Evolutionary conservation across 1,139 yeast genomes (phyloP), one percentile per base, ranked within the genome.

Genomic region (Kurtzmaniella quercitrusa): DNA sequence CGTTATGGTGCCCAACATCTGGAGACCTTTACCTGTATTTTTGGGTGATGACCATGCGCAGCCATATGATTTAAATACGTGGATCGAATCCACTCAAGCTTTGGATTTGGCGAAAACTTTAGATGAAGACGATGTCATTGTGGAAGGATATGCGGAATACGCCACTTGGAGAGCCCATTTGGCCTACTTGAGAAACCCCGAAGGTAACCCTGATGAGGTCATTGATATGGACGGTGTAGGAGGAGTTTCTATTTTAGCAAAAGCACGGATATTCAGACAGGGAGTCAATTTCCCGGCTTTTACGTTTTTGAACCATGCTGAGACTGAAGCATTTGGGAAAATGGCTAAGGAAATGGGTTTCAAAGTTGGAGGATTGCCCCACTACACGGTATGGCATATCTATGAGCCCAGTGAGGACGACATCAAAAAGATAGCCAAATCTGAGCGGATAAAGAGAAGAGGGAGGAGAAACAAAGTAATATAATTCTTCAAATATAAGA

Each of bases 331-430:
- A 0, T 88, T 88, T 65, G 96, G 95, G 41, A 88, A 87, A 58
- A 77, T 89, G 89, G 84, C 91, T 34, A 85, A 77, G 54, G 70
- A 74, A 44, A 85, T 88, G 85, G 94, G 94, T 3, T 85, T 79
- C 60, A 70, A 69, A 46, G 95, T 89, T 27, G 88, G 89, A 42
- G 96, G 96, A 0, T 73, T 88, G 53, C 95, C 96, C 31, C 94
- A 89, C 65, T 89, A 89, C 60, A 87, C 91, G 1, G 75, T 89
- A 38, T 88, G 96, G 96, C 91, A 84, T 62, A 83, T 84, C 45
- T 84, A 84, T 63, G 96, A 87, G 57, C 91, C 95, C 36, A 86
- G 96, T 66, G 95, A 86, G 60, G 97, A 91, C 58, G 97, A 91
- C 63, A 70, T 89, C 50, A 75, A 77, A 57, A 81, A 82, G 56